Evolutionary conservation across 768 basidiomycete species (phyloP).

Genomic region (Mrakia gelida): DNA sequence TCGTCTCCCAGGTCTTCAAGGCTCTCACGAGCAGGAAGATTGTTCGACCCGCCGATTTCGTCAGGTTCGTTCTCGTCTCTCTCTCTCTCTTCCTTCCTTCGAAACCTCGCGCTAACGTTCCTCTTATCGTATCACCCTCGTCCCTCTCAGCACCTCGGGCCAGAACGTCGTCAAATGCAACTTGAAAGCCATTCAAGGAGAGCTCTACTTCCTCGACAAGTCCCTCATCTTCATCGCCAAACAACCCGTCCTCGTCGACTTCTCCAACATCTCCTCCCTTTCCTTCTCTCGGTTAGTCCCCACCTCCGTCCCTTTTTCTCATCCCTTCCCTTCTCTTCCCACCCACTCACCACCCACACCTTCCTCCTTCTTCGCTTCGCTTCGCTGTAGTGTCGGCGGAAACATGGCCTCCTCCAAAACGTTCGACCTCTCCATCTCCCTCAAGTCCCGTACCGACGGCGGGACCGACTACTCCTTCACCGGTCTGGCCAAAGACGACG

Average conservation of each 20-base stretch:
- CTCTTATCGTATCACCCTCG: neutral
- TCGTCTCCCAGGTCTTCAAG: conserved; percentile 89
- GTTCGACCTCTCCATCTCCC: conserved; percentile 77
- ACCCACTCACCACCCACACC: too few species aligned
- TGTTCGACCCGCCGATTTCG: conserved; percentile 76
- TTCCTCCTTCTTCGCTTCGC: conserved; percentile 8
- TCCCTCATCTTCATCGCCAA: conserved; percentile 97
- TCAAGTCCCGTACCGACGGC: conserved; percentile 34
- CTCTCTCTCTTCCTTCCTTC: neutral
- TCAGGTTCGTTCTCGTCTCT: conserved; percentile 55
- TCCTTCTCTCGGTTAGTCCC: conserved; percentile 68
- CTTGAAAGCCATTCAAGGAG: conserved; percentile 92
- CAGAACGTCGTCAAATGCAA: conserved; percentile 96
- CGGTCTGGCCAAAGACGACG: conserved; percentile 92
- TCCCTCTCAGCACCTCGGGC: conserved; percentile 64
- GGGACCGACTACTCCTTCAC: conserved; percentile 86
- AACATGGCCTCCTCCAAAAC: conserved; percentile 83
- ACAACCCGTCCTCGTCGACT: conserved; percentile 82
- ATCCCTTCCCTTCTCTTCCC: neutral
- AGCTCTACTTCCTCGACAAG: conserved; percentile 97
- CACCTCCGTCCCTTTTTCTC: neutral
- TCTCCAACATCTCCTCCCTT: conserved; percentile 81
- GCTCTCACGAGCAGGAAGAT: conserved; percentile 87
- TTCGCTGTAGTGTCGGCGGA: conserved; percentile 63
- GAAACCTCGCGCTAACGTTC: neutral